phyloP scores from a whole-genome alignment of 805 yeast species.

The Scheffersomyces amazonensis region DNA sequence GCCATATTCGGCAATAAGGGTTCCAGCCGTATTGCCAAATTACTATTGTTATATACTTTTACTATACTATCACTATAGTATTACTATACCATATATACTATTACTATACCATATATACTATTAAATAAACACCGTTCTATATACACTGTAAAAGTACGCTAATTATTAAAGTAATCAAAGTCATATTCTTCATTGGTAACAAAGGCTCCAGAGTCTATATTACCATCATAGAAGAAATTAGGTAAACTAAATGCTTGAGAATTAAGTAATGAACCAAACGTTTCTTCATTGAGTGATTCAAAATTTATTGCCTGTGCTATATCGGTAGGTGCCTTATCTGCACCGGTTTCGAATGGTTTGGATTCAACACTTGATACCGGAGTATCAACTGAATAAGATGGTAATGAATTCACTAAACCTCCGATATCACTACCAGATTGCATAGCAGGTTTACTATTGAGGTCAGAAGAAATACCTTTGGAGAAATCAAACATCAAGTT shows the following conservation, averaged over 20 bases:
- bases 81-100: too few species aligned
- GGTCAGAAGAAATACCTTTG: not conserved
- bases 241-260: constrained; percentile 30
- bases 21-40: too few species aligned
- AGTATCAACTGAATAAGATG: not conserved
- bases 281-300: constrained; percentile 14
- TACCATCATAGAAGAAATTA: constrained; percentile 38
- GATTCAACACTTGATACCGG: not conserved
- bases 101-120: too few species aligned
- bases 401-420: not conserved
- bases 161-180: not conserved
- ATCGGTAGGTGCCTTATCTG: too few species aligned
- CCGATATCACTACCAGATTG: not conserved
- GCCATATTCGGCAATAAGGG: too few species aligned
- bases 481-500: not conserved
- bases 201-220: constrained; percentile 1
- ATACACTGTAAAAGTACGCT: not conserved
- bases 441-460: not conserved
- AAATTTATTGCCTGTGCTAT: not conserved
- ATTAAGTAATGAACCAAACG: constrained; percentile 13
- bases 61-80: too few species aligned
- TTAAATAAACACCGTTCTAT: too few species aligned
- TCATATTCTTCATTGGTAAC: not conserved
- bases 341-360: not conserved
- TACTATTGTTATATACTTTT: too few species aligned